Base-by-base conservation (phyloP, 768 basidiomycete genomes). In the Sistotremastrum niveocremeum region DNA sequence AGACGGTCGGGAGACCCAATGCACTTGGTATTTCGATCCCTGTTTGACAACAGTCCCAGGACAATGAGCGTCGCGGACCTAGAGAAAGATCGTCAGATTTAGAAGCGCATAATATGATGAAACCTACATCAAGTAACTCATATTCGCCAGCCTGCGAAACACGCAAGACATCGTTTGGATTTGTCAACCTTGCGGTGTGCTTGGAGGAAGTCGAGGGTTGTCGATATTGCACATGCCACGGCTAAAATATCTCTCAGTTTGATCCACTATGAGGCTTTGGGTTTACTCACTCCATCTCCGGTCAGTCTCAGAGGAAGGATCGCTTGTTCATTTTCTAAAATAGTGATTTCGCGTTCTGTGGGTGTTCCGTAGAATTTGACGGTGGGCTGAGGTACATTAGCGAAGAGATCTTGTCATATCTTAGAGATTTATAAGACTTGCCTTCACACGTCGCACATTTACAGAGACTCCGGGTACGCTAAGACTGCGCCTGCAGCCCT, bases 1-100 rank as follows among this genome's bases (percentile, higher is more conserved):
- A 34, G 70, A 74, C 4, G 94, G 94, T 41, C 79, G 67, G 29
- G 84, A 79, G 10, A 94, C 72, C 77, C 84, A 90, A 43, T 78
- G 73, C 11, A 98, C 83, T 34, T 65, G 59, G 55, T 81, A 95
- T 1, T 68, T 76, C 1, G 73, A 68, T 28, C 79, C 80, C 32
- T 73, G 73, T 2, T 65, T 47, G 28, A 75, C 54, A 11, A 97
- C 71, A 28, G 69, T 62, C 7, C 94, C 94, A 20, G 82, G 77
- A 57, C 94, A 99, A 62, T 86, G 83, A 1, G 78, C 76, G 58
- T 97, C 95, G 5, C 69, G 60, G 38, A 98, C 77, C 82, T 89
- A 53, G 10, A 31, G 29, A 12, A 38, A 37, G 47, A 20, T 20
- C 34, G 42, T 36, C n/a, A 52, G 36, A 7, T 6, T 11, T 2